A percentile compares a stretch with the other conserved stretches of the same genome.
These are phyloP conservation scores for Cystobasidium slooffiae DNA, from an alignment of 1,284 basidiomycete species.

Conservation along the genomic window DNA sequence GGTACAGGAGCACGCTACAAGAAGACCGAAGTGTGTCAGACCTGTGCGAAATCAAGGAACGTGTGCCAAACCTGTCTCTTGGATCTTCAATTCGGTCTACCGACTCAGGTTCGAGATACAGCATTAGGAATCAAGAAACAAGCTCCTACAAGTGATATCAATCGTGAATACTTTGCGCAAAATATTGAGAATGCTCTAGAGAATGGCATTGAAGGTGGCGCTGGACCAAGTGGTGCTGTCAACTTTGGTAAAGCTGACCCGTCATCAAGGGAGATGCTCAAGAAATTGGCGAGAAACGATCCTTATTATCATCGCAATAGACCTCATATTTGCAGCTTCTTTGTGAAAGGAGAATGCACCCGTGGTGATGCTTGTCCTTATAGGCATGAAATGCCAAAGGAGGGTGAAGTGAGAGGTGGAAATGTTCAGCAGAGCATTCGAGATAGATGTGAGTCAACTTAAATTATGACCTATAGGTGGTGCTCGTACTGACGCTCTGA, in stretches of 20 bases:
- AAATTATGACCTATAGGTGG: not conserved
- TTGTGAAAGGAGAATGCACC: slow-evolving; percentile 90
- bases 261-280: slow-evolving; percentile 91
- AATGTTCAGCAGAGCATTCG: slow-evolving; percentile 88
- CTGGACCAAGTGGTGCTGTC: slow-evolving; percentile 51
- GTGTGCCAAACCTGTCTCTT: slow-evolving; percentile 97
- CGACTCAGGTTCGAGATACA: slow-evolving; percentile 95
- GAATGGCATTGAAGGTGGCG: slow-evolving; percentile 46
- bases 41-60: slow-evolving; percentile 98
- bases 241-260: slow-evolving; percentile 54
- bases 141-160: slow-evolving; percentile 93
- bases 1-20: slow-evolving; percentile 90
- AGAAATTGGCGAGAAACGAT: slow-evolving; percentile 87
- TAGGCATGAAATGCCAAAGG: slow-evolving; percentile 84
- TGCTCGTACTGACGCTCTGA: not conserved
- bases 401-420: slow-evolving; percentile 63
- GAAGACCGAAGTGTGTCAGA: slow-evolving; percentile 97
- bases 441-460: slow-evolving; percentile 67
- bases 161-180: slow-evolving; percentile 92
- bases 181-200: slow-evolving; percentile 60
- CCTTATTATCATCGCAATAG: slow-evolving; percentile 96
- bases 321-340: slow-evolving; percentile 94
- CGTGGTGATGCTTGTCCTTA: slow-evolving; percentile 92
- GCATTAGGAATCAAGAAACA: slow-evolving; percentile 80
- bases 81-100: slow-evolving; percentile 90